Evolutionary conservation across 2,329 filamentous ascomycete species (phyloP).

Genomic region (Gyromitra esculenta): DNA sequence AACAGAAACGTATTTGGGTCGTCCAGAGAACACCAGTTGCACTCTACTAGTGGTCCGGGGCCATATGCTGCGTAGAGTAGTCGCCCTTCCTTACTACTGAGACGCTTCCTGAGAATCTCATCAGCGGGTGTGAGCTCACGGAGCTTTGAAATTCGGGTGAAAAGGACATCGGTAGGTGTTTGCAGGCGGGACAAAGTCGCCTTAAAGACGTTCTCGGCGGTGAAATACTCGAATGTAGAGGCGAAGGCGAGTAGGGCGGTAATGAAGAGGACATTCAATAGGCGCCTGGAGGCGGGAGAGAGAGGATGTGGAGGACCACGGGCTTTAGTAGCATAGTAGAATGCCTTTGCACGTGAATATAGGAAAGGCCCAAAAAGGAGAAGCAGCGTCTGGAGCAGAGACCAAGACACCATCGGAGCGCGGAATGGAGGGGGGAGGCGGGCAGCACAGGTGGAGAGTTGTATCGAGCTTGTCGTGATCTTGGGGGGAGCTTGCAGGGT

Average conservation of each 20-base stretch:
- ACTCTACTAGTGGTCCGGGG: slow-evolving; percentile 75
- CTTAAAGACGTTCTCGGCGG: slow-evolving; percentile 82
- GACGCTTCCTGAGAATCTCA: slow-evolving; percentile 71
- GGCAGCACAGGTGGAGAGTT: slow-evolving; percentile 10
- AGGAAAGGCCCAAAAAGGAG: slow-evolving; percentile 75
- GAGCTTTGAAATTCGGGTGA: slow-evolving; percentile 74
- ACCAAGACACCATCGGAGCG: slow-evolving; percentile 55
- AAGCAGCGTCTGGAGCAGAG: slow-evolving; percentile 62
- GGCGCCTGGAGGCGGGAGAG: slow-evolving; percentile 66
- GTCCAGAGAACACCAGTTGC: slow-evolving; percentile 82
- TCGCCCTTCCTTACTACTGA: slow-evolving; percentile 76
- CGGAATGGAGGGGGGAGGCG: not conserved
- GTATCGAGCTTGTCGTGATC: slow-evolving; percentile 9
- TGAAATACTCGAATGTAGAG: slow-evolving; percentile 73
- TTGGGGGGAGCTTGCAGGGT: slow-evolving; percentile 13
- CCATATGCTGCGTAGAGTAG: slow-evolving; percentile 87
- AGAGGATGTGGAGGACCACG: slow-evolving; percentile 65
- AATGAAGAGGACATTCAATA: slow-evolving; percentile 70
- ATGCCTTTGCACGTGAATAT: slow-evolving; percentile 72
- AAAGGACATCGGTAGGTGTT: slow-evolving; percentile 84
- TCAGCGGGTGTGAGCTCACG: slow-evolving; percentile 71
- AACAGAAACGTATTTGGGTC: slow-evolving; percentile 77
- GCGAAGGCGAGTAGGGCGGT: slow-evolving; percentile 66
- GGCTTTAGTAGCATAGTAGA: slow-evolving; percentile 67
- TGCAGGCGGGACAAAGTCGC: slow-evolving; percentile 82